Evolutionary conservation across 1,284 basidiomycete genomes (phyloP), one percentile per base, ranked within the genome.

Genomic region (Irpex sp.): DNA sequence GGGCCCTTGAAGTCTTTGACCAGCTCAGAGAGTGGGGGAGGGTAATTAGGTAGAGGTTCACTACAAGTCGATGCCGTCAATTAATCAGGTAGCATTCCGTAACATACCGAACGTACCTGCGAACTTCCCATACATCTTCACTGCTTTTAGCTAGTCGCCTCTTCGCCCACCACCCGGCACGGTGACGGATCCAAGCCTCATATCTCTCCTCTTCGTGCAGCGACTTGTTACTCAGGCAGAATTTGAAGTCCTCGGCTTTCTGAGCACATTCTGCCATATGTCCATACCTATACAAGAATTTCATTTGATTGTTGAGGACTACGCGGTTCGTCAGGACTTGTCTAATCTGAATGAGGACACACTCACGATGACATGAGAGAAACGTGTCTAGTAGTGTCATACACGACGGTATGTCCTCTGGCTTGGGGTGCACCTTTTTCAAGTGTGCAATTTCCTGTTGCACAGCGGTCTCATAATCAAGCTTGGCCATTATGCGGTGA

Each of bases 171-270:
- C 91, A 94, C 71, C 97, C 93, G 0, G 96, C 96, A 54, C 91
- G 81, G 23, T 91, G 80, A 54, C 80, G 80, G 60, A 98, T 87
- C 94, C 94, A 99, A 7, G 84, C 83, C 59, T 91, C 84, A 28
- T 91, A 82, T 69, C 85, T 85, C 69, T 88, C 84, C 60, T 96
- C 93, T 9, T 85, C 84, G 56, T 88, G 82, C 73, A 92, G 78
- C 23, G 84, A 81, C 73, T 95, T 96, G 65, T 91, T 78, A 62
- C 87, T 90, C 78, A 98, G 79, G 76, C 96, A 99, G 76, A 93
- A 97, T 76, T 98, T 98, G 82, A 96, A 96, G 69, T 97, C 95
- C 66, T 94, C 88, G 69, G 90, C 82, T 72, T 96, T 95, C 58
- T 81, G 80, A 0, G 78, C 79, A 73, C 96, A 98, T 63, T 88